A percentile compares a stretch with the other conserved stretches of the same genome.
Evolutionary conservation across 371 early-diverging fungal genomes (phyloP).

Genomic region (Mortierella sp.): DNA sequence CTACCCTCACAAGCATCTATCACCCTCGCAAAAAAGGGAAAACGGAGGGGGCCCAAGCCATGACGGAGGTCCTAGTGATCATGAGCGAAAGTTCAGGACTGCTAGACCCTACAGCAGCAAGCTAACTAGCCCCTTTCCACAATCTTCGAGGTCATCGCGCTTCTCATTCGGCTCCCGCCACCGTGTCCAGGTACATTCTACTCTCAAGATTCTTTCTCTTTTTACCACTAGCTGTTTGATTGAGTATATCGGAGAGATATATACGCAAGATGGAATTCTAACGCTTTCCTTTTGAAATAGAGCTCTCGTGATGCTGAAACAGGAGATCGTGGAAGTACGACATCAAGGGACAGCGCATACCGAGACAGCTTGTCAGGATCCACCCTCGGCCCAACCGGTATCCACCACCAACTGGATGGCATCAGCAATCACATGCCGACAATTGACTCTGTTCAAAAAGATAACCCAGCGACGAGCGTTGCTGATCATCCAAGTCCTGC

Average conservation of each 20-base stretch:
- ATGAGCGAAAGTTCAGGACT: not conserved
- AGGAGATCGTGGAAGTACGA: slow-evolving; percentile 49
- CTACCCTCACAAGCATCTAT: too few relatives aligned
- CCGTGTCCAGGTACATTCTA: slow-evolving; percentile 25
- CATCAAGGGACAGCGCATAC: slow-evolving; percentile 44
- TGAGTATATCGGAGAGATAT: too few relatives aligned
- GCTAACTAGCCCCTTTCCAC: slow-evolving; percentile 16
- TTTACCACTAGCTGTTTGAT: too few relatives aligned
- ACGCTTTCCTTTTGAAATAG: slow-evolving; percentile 8
- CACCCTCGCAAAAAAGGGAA: too few relatives aligned
- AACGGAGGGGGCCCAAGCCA: too few relatives aligned
- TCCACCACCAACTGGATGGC: slow-evolving; percentile 38
- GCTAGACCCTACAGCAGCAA: slow-evolving; percentile 5
- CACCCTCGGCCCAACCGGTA: slow-evolving; percentile 44
- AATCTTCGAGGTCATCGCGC: slow-evolving; percentile 16
- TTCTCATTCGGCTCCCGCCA: slow-evolving; percentile 33
- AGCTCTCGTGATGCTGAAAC: slow-evolving; percentile 35
- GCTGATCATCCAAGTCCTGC: too few relatives aligned
- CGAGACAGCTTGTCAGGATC: slow-evolving; percentile 50
- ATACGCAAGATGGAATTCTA: not conserved
- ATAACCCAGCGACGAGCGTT: too few relatives aligned
- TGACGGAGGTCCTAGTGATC: too few relatives aligned
- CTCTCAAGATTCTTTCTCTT: not conserved
- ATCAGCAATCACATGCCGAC: slow-evolving; percentile 28
- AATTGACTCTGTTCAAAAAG: too few relatives aligned